Conservation (phyloP, 148 eudicot genomes). For the Chenopodium suecicum region DNA sequence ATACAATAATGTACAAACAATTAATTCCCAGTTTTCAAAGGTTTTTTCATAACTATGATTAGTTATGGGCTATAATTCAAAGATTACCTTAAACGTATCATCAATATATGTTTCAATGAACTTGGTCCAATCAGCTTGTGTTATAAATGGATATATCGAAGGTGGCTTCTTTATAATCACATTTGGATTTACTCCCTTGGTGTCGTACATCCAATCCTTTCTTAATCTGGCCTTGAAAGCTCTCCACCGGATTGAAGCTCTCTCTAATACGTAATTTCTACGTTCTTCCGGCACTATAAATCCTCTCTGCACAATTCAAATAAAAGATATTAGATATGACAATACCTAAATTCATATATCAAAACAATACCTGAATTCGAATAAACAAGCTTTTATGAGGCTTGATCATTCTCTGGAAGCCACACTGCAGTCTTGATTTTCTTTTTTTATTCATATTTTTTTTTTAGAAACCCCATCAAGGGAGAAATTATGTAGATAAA, state of each 20-base stretch:
- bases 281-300: not conserved
- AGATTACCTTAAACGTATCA: not conserved
- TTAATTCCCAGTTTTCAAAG: too few species aligned
- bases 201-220: not conserved
- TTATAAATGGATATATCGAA: not conserved
- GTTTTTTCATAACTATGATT: too few species aligned
- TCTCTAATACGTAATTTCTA: not conserved
- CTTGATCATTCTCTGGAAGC: too few species aligned
- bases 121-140: not conserved
- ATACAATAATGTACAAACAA: not conserved
- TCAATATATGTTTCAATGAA: not conserved
- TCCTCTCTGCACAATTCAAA: not conserved
- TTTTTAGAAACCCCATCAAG: too few species aligned
- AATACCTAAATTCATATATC: too few species aligned
- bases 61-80: not conserved
- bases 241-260: not conserved
- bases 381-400: too few species aligned
- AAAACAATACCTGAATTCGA: too few species aligned
- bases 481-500: too few species aligned
- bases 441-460: too few species aligned
- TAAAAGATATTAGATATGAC: not conserved
- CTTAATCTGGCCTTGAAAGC: constrained; percentile 3
- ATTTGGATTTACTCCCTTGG: not conserved
- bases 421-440: too few species aligned
- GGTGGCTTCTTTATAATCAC: not conserved